Base-by-base conservation (phyloP, 2,329 filamentous ascomycete species). In the Arthrobotrys musiformis region DNA sequence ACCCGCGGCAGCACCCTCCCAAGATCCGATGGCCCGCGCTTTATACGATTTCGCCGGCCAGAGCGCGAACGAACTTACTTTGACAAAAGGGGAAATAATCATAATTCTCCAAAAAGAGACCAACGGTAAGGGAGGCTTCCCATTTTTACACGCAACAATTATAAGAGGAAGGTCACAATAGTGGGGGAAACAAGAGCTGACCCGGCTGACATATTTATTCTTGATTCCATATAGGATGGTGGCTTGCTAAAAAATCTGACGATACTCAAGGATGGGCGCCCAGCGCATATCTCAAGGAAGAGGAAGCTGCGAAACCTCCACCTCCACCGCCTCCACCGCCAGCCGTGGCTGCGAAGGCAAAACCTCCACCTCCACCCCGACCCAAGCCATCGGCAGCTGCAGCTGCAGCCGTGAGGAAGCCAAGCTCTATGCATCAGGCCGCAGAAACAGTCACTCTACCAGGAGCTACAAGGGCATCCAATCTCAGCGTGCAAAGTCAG, bases 41-140 rank as follows among this genome's bases (percentile, higher is more conserved):
- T 84, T 98, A 54, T 99, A 98, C 83, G 94, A 97, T 81, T 99
- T 98, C 83, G 88, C 87, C 67, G 93, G 93, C 15, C 91, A 94
- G 80, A 92, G 89, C 79, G 54, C 37, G 40, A 97, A 96, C 80
- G 94, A 98, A 84, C 86, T 99, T 62, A 90, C 91, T 15, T 89
- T 99, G 79, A 88, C 84, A 72, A 90, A 92, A 60, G 93, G 92
- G 61, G 92, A 98, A 79, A 84, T 97, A 58, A 88, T 99, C 64
- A 90, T 96, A 83, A 90, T 99, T 82, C 88, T 96, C n/a, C 91
- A 95, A 82, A 97, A 97, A 84, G 94, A 97, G 84, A 90, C 88
- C 83, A 98, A 98, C 83, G 95, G 94, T 97, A 89, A 84, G 90
- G 83, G 52, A 19, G 13, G 35, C n/a, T 35, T 19, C 46, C 30